Percentiles rank a stretch among this genome's conserved stretches.
These are phyloP conservation scores for Alnus glutinosa DNA, from an alignment of 306 rosid genomes.

Conservation along the genomic window DNA sequence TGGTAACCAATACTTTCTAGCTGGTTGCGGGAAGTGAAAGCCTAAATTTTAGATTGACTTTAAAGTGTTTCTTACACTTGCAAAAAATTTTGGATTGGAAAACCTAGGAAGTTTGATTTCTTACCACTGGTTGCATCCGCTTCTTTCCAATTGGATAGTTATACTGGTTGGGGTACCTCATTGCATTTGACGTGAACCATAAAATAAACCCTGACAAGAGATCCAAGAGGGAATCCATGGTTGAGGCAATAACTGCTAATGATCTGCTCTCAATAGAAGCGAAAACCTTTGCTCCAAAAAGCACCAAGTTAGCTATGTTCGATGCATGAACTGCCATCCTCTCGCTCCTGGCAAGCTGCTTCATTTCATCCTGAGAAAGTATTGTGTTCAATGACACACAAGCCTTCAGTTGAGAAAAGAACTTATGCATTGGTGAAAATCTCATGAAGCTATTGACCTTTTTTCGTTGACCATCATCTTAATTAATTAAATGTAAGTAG, in stretches of 20 bases:
- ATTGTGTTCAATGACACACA: background rate
- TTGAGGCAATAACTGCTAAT: conserved; percentile 80
- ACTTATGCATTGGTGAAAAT: background rate
- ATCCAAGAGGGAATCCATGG: conserved; percentile 80
- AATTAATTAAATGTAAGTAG: background rate
- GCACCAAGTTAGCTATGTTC: conserved; percentile 57
- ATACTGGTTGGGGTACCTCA: conserved; percentile 66
- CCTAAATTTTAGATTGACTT: background rate
- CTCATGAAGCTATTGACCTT: background rate
- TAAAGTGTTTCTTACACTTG: background rate
- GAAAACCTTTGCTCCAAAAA: conserved; percentile 68
- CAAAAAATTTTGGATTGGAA: background rate
- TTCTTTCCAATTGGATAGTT: conserved; percentile 87
- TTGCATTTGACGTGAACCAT: conserved; percentile 77
- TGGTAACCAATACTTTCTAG: background rate
- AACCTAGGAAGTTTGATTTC: background rate
- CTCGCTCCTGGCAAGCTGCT: conserved; percentile 69
- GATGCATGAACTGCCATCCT: conserved; percentile 58
- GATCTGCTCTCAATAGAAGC: conserved; percentile 75
- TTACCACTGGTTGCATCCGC: conserved; percentile 89
- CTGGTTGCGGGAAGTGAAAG: background rate
- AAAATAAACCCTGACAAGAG: conserved; percentile 82
- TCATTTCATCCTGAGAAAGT: conserved; percentile 61
- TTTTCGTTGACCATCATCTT: background rate
- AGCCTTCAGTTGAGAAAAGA: background rate